A percentile compares a stretch with the other conserved stretches of the same genome.
Conservation (phyloP, 2,329 filamentous ascomycete species). For the Sporothrix dimorphospora region DNA sequence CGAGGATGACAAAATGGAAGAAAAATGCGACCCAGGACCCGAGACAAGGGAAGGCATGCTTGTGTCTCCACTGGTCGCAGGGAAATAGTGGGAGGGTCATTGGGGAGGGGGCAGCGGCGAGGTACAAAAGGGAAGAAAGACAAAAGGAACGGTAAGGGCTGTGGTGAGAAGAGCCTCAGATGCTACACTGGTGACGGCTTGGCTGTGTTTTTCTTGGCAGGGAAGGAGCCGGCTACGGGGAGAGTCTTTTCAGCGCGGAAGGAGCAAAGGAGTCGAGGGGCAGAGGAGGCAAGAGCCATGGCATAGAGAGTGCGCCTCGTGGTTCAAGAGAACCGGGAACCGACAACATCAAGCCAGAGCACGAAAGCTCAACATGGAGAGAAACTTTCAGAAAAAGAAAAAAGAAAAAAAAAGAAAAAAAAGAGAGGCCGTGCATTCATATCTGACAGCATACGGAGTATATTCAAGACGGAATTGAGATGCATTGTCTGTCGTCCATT, state of each 20-base stretch:
- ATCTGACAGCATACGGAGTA: not conserved
- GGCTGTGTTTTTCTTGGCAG: slow-evolving; percentile 7
- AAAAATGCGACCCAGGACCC: not conserved
- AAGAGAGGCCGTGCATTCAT: not conserved
- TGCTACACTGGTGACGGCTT: slow-evolving; percentile 11
- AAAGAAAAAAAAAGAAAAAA: too few species aligned
- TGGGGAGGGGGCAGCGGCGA: not conserved
- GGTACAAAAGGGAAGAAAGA: not conserved
- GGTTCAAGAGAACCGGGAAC: not conserved
- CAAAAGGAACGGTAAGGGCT: not conserved
- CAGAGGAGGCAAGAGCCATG: not conserved
- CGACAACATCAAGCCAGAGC: not conserved
- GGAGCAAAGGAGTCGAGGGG: not conserved
- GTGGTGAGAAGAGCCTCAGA: slow-evolving; percentile 9
- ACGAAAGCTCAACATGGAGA: not conserved
- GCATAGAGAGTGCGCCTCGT: slow-evolving; percentile 11
- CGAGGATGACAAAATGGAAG: not conserved
- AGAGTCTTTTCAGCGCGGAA: slow-evolving; percentile 6
- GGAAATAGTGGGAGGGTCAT: not conserved
- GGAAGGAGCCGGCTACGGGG: not conserved
- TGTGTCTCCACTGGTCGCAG: slow-evolving; percentile 10
- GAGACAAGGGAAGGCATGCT: slow-evolving; percentile 19
- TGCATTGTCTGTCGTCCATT: not conserved
- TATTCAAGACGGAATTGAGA: not conserved
- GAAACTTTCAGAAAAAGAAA: too few species aligned